A percentile compares a stretch with the other conserved stretches of the same genome.
These are phyloP conservation scores for Bathelium albidoporum DNA, from an alignment of 495 filamentous ascomycete species.

Conservation along the genomic window DNA sequence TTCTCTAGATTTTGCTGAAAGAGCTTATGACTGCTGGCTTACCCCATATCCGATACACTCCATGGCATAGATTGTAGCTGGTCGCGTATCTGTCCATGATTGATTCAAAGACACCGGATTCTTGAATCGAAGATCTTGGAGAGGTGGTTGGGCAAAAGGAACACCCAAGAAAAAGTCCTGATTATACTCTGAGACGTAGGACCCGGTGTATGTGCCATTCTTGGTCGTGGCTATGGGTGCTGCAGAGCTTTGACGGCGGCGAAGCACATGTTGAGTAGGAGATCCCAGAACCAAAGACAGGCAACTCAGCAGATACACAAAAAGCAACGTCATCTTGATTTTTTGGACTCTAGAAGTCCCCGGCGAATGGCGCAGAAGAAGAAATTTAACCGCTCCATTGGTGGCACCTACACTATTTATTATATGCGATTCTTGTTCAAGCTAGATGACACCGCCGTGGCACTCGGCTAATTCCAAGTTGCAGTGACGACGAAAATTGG, in stretches of 20 bases:
- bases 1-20: background rate
- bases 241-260: background rate
- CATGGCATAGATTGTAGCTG: slow-evolving; percentile 30
- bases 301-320: background rate
- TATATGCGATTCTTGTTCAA: background rate
- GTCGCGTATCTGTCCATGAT: slow-evolving; percentile 21
- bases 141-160: slow-evolving; percentile 54
- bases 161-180: slow-evolving; percentile 49
- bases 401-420: background rate
- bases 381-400: background rate
- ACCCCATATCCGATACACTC: slow-evolving; percentile 36
- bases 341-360: background rate
- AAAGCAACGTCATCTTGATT: background rate
- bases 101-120: slow-evolving; percentile 44
- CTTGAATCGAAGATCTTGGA: slow-evolving; percentile 47
- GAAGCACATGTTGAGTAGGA: background rate
- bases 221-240: slow-evolving; percentile 21
- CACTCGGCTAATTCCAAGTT: background rate
- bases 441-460: background rate
- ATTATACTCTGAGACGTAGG: slow-evolving; percentile 20
- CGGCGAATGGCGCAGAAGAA: background rate
- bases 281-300: background rate
- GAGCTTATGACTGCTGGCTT: slow-evolving; percentile 7
- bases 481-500: background rate
- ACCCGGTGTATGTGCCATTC: slow-evolving; percentile 28